phyloP scores from a whole-genome alignment of 2,329 filamentous ascomycete species.

The Sphaerostilbella broomeana region DNA sequence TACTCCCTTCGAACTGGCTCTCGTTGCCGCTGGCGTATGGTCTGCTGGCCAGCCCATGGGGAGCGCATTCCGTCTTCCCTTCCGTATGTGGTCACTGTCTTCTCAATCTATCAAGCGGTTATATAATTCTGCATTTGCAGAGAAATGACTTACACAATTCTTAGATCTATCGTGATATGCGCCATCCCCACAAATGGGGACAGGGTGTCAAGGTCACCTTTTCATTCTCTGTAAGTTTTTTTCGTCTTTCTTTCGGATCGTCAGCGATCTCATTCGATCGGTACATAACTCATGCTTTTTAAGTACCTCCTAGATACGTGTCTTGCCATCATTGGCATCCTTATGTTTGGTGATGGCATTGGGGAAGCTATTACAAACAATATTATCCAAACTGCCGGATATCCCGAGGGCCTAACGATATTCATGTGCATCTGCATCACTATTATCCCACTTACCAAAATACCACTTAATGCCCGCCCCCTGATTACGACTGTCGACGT shows the following conservation, averaged over 20 bases:
- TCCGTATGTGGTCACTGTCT: slow-evolving; percentile 45
- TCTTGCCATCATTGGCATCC: slow-evolving; percentile 74
- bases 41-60: slow-evolving; percentile 73
- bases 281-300: background rate
- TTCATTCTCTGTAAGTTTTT: slow-evolving; percentile 62
- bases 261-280: background rate
- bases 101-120: background rate
- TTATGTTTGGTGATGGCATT: slow-evolving; percentile 94
- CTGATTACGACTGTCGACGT: slow-evolving; percentile 83
- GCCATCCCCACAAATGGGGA: slow-evolving; percentile 73
- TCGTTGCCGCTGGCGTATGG: slow-evolving; percentile 85
- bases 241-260: background rate
- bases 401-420: slow-evolving; percentile 66
- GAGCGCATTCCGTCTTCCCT: slow-evolving; percentile 66
- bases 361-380: slow-evolving; percentile 87
- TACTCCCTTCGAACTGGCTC: slow-evolving; percentile 81
- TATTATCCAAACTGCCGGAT: slow-evolving; percentile 67
- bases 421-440: slow-evolving; percentile 80
- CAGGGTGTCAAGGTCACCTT: slow-evolving; percentile 74
- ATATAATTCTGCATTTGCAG: too few species aligned
- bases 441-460: slow-evolving; percentile 91
- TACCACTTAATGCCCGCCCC: slow-evolving; percentile 83
- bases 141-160: background rate
- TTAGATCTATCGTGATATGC: slow-evolving; percentile 58
- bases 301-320: slow-evolving; percentile 72